Evolutionary conservation across 345 rosid genomes (phyloP).

Genomic region (Syzygium aqueum): DNA sequence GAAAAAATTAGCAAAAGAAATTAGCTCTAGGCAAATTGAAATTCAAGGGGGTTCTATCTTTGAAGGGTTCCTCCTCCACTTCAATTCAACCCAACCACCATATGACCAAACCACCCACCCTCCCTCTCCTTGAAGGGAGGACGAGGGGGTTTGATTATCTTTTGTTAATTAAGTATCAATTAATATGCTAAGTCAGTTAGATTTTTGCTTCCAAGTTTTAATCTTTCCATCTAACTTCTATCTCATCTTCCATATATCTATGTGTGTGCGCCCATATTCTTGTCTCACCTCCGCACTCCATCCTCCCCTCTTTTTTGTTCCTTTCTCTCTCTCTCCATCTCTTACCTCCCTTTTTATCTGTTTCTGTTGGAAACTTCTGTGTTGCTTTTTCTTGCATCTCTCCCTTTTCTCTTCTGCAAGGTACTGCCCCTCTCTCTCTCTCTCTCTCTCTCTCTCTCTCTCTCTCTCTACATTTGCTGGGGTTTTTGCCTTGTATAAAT

Average conservation of each 20-base stretch:
- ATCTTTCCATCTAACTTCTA: background rate
- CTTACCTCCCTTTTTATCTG: background rate
- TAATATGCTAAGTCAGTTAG: background rate
- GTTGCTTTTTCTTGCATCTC: constrained; percentile 16
- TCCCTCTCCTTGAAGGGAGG: background rate
- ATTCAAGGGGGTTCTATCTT: background rate
- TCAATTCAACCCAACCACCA: background rate
- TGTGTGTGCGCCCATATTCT: constrained; percentile 8
- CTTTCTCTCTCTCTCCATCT: background rate
- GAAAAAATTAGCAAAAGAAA: too few species aligned
- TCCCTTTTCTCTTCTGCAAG: constrained; percentile 25
- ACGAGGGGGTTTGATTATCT: background rate
- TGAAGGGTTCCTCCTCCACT: background rate
- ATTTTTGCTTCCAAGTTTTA: background rate
- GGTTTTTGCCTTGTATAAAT: background rate
- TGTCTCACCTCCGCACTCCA: constrained; percentile 27
- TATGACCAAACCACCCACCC: background rate
- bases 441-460: background rate
- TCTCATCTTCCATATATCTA: background rate
- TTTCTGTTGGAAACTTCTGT: background rate
- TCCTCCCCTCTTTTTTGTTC: background rate
- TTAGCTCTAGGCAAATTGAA: background rate
- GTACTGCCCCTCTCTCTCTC: constrained; percentile 16
- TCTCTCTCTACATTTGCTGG: background rate
- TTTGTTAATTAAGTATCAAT: background rate